Conservation (phyloP, 192 early-diverging fungal species). For the Backusella westeae region DNA sequence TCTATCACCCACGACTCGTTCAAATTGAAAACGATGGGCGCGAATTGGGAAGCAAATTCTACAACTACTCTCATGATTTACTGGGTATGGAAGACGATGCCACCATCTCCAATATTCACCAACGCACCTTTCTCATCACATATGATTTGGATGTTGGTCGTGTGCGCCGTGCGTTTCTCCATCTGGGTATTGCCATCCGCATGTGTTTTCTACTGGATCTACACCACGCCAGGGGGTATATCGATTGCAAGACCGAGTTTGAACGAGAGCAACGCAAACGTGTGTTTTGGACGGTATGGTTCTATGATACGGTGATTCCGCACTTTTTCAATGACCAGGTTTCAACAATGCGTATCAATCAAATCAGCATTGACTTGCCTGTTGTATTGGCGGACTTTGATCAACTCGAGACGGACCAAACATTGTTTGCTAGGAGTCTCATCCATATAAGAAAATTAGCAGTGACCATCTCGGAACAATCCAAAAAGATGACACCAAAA, state of each 20-base stretch:
- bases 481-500: neutral
- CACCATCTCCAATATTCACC: conserved; percentile 16
- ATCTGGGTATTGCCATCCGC: conserved; percentile 18
- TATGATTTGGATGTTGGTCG: conserved; percentile 24
- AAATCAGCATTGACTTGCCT: conserved; percentile 22
- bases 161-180: conserved; percentile 18
- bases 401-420: conserved; percentile 3
- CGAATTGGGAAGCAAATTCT: conserved; percentile 10
- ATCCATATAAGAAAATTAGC: neutral
- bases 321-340: conserved; percentile 22
- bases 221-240: conserved; percentile 15
- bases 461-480: neutral
- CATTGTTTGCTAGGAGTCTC: conserved; percentile 3
- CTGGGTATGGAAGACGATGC: conserved; percentile 6
- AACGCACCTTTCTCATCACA: conserved; percentile 14
- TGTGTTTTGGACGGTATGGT: conserved; percentile 27
- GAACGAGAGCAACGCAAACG: conserved; percentile 28
- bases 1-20: conserved; percentile 3
- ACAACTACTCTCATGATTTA: neutral
- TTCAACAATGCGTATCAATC: conserved; percentile 8
- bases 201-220: conserved; percentile 28
- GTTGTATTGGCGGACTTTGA: neutral
- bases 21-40: neutral
- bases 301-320: conserved; percentile 25
- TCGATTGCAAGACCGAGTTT: conserved; percentile 5